Evolutionary conservation across 805 yeast genomes (phyloP), one percentile per base, ranked within the genome.

Genomic region (Yarrowia sp.): DNA sequence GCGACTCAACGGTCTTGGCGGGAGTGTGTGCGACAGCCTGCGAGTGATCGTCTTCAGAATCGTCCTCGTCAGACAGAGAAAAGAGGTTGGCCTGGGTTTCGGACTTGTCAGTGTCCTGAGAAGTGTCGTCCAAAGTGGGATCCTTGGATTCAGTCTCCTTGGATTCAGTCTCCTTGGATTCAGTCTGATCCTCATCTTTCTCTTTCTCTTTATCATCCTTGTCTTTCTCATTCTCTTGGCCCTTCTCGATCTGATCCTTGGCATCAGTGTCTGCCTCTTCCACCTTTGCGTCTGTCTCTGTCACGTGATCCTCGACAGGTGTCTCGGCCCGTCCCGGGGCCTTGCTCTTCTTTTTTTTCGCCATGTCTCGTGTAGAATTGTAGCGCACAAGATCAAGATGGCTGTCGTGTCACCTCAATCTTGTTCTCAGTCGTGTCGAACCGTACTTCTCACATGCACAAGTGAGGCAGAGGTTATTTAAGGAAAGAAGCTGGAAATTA

Each of bases 1-100:
- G 42, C 15, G 42, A 15, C 20, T 46, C 52, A 0, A 46, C 53
- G 9, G 53, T 47, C 49, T 44, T 20, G 1, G 33, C n/a, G 30
- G 30, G 30, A 24, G 30, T 24, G 30, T 24, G 30, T 24, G 30
- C 30, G 6, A 24, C 30, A 24, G 30, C 30, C 6, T 24, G 7
- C 30, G 30, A 24, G 6, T 24, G 30, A 7, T 24, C 30, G 2
- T 50, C 56, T 2, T 52, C 58, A 8, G 58, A 52, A 15, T 52
- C 58, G n/a, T 52, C 58, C 14, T 52, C 58, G 12, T 52, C 58
- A 4, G 58, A 19, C 8, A 52, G 58, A 9, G 58, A 52, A 20
- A 52, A 52, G 34, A 52, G 58, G 34, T 46, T 34, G 15, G 30
- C 3, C 8, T 36, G 10, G 38, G 38, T 9, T 12, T 36, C 38